Percentiles rank a stretch among this genome's conserved stretches.
These are phyloP conservation scores for Asterella californica DNA, from an alignment of 225 moss, liverwort and hornwort species.

Conservation along the genomic window DNA sequence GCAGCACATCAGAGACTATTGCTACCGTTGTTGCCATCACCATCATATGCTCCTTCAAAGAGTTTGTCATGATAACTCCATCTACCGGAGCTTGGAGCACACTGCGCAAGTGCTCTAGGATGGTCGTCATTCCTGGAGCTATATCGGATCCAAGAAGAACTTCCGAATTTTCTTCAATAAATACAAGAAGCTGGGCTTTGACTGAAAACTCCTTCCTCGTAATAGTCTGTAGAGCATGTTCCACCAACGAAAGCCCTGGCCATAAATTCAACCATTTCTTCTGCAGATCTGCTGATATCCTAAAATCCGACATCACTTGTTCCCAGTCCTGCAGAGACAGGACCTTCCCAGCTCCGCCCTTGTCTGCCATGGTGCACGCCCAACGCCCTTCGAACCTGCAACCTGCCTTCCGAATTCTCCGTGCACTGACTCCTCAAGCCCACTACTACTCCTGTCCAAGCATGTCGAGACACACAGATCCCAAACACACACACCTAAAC, in stretches of 20 bases:
- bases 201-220: slow-evolving; percentile 70
- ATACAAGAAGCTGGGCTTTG: slow-evolving; percentile 59
- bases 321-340: slow-evolving; percentile 82
- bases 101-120: slow-evolving; percentile 60
- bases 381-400: background rate
- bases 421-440: background rate
- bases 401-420: background rate
- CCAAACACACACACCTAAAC: background rate
- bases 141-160: slow-evolving; percentile 63
- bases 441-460: background rate
- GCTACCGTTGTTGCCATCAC: slow-evolving; percentile 76
- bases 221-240: slow-evolving; percentile 74
- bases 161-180: slow-evolving; percentile 80
- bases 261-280: slow-evolving; percentile 75
- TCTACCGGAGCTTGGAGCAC: slow-evolving; percentile 61
- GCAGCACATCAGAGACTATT: slow-evolving; percentile 76
- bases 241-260: slow-evolving; percentile 83
- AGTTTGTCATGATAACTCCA: slow-evolving; percentile 45
- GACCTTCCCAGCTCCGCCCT: slow-evolving; percentile 75
- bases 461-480: background rate
- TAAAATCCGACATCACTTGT: slow-evolving; percentile 83
- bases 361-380: slow-evolving; percentile 60
- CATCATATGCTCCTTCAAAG: slow-evolving; percentile 88
- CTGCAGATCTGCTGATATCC: slow-evolving; percentile 58
- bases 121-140: slow-evolving; percentile 51